Evolutionary conservation across 73 alveolate species (phyloP).

Genomic region (Paramecium sexaurelia): DNA sequence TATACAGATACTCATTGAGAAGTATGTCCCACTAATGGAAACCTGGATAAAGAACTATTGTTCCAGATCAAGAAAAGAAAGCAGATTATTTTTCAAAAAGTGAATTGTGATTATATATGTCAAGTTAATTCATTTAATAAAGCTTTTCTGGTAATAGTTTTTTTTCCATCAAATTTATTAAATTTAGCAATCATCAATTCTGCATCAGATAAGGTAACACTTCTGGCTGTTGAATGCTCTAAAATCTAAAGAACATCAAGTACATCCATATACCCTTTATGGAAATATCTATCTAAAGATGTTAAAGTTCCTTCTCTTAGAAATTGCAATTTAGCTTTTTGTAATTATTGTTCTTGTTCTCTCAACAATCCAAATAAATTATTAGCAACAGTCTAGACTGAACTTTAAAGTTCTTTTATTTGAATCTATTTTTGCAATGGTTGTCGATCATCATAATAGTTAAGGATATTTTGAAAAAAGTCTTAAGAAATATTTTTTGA

Average conservation of each 20-base stretch:
- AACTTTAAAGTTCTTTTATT: neutral
- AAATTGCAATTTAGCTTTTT: neutral
- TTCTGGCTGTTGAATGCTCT: neutral
- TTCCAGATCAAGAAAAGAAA: constrained; percentile 77
- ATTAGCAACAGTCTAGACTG: neutral
- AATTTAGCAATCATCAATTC: constrained; percentile 26
- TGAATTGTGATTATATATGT: neutral
- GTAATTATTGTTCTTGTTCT: neutral
- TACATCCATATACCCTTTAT: constrained; percentile 42
- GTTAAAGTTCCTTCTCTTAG: neutral
- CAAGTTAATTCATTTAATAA: constrained; percentile 40
- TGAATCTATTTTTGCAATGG: neutral
- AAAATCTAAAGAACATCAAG: neutral
- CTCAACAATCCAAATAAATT: neutral
- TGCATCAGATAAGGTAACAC: neutral
- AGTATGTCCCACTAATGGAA: constrained; percentile 99
- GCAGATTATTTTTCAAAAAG: constrained; percentile 43
- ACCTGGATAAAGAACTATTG: constrained; percentile 95
- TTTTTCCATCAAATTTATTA: neutral
- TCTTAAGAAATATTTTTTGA: neutral
- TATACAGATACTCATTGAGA: constrained; percentile 97
- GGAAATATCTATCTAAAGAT: neutral
- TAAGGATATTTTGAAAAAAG: neutral
- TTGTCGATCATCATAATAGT: neutral
- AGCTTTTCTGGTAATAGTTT: neutral